Percentiles rank a stretch among this genome's conserved stretches.
Conservation (phyloP, 768 basidiomycete species). For the Leccinum rimulosum region DNA sequence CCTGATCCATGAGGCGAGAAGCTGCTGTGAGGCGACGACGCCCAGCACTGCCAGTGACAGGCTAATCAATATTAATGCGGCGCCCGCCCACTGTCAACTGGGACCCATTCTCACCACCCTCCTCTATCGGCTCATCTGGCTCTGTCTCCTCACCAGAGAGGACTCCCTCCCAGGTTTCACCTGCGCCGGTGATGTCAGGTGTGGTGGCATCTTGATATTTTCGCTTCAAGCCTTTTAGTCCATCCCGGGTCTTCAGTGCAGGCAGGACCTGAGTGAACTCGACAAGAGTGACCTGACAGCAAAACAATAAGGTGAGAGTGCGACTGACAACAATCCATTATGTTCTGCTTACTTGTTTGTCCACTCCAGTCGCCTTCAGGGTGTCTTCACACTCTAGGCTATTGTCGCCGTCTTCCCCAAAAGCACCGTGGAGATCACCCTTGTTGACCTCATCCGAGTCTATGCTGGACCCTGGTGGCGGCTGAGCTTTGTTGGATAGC, state of each 20-base stretch:
- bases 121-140: not conserved
- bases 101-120: too few relatives aligned
- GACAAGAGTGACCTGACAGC: not conserved
- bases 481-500: too few relatives aligned
- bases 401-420: not conserved
- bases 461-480: too few relatives aligned
- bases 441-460: too few relatives aligned
- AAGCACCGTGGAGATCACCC: not conserved
- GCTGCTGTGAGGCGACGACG: too few relatives aligned
- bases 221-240: not conserved
- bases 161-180: too few relatives aligned
- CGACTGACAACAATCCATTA: not conserved
- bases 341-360: not conserved
- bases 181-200: too few relatives aligned
- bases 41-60: too few relatives aligned
- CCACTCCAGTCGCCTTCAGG: not conserved
- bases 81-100: too few relatives aligned
- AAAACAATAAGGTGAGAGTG: not conserved
- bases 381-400: not conserved
- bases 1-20: too few relatives aligned
- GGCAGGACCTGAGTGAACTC: not conserved
- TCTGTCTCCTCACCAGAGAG: not conserved
- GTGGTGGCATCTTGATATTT: too few relatives aligned
- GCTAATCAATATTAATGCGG: too few relatives aligned
- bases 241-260: not conserved